A percentile compares a stretch with the other conserved stretches of the same genome.
Evolutionary conservation across 148 eudicot species (phyloP).

Genomic region (Rhododendron kiyosumense): DNA sequence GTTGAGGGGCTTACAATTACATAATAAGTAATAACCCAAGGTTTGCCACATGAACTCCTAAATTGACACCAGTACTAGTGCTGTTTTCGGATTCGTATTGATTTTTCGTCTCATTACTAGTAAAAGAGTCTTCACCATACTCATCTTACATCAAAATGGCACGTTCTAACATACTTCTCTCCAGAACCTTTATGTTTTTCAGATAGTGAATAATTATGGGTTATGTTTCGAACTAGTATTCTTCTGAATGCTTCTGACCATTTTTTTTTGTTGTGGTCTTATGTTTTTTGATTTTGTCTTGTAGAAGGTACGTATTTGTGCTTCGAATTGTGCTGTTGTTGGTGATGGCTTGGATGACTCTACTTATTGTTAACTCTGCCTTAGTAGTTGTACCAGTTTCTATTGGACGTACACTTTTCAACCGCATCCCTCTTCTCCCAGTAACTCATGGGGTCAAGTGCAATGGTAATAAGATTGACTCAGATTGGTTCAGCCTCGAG

Average conservation of each 20-base stretch:
- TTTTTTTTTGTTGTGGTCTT: background rate
- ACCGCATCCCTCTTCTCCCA: slow-evolving; percentile 78
- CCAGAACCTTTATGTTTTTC: background rate
- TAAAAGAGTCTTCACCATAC: background rate
- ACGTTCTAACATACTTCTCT: background rate
- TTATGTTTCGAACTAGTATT: background rate
- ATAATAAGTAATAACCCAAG: background rate
- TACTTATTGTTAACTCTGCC: slow-evolving; percentile 73
- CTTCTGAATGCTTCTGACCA: background rate
- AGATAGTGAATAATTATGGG: background rate
- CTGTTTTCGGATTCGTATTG: background rate
- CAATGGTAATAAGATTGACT: slow-evolving; percentile 49
- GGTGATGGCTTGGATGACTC: slow-evolving; percentile 95
- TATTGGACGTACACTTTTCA: slow-evolving; percentile 74
- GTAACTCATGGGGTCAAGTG: slow-evolving; percentile 90
- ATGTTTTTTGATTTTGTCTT: slow-evolving; percentile 10
- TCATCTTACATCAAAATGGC: background rate
- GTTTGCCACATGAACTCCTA: background rate
- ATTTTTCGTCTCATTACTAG: background rate
- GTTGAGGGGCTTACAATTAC: background rate
- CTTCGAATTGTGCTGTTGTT: slow-evolving; percentile 72
- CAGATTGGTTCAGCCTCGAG: background rate
- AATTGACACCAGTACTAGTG: background rate
- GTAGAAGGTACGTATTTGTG: slow-evolving; percentile 72
- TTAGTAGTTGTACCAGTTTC: slow-evolving; percentile 71